Base-by-base conservation (phyloP, 2,329 filamentous ascomycete genomes). In the Ophiocordyceps polyrhachis-furcata region DNA sequence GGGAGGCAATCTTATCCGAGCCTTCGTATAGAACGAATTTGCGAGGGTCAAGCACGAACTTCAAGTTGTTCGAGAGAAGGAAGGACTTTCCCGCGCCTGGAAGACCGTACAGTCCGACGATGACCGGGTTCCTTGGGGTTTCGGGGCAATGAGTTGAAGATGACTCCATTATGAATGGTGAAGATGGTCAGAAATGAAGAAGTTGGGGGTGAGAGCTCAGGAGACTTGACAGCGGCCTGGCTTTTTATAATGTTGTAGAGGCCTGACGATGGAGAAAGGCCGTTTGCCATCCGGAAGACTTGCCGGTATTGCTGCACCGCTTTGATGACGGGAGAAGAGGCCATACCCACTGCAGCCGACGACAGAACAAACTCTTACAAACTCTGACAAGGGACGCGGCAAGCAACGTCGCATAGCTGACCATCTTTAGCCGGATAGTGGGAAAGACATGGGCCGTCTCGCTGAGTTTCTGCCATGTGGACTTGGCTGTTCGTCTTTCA, bases 101-200 rank as follows among this genome's bases (percentile, higher is more conserved):
- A 35, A 77, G 19, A 6, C 73, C 73, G 47, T 76, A 77, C 1
- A 78, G 44, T 3, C 71, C 72, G 28, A 78, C 55, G 17, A 76
- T 55, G 2, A 51, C 51, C 13, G 65, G 56, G 47, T 61, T 66
- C 17, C 50, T 15, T 14, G 23, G 19, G 17, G 4, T 21, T 28
- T 25, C 4, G n/a, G 31, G 7, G 6, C 4, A 8, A 11, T 11
- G 23, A 13, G 1, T 28, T 17, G 8, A 9, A 2, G 41, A 4
- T 29, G 41, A 13, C 6, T 12, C n/a, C 25, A 42, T 42, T 21
- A 17, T n/a, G 23, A 5, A 15, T 4, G 15, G n/a, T 23, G 21
- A 23, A 23, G 3, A 23, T 23, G 21, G 21, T 23, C 21, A n/a
- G n/a, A 20, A 23, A 23, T 23, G 40, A 41, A 23, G 5, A 23